Percentiles rank a stretch among this genome's conserved stretches.
phyloP scores from a whole-genome alignment of 768 basidiomycete genomes.

The Artomyces pyxidatus region DNA sequence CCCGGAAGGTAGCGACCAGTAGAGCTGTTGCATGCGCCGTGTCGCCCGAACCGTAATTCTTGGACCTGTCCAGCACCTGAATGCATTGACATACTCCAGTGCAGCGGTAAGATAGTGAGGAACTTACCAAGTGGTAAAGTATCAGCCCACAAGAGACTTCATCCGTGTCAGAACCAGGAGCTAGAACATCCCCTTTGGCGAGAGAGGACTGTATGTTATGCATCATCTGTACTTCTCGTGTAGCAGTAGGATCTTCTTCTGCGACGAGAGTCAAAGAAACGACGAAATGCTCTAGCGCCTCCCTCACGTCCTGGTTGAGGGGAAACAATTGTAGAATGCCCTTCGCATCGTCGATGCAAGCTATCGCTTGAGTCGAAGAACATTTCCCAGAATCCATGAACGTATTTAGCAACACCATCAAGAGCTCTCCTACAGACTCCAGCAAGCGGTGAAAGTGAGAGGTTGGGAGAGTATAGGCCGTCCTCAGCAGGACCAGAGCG shows the following conservation, averaged over 20 bases:
- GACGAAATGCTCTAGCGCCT: conserved; percentile 13
- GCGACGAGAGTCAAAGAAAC: conserved; percentile 13
- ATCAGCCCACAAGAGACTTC: conserved; percentile 11
- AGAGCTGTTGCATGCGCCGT: conserved; percentile 39
- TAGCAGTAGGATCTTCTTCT: conserved; percentile 8
- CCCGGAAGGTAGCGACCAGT: conserved; percentile 48
- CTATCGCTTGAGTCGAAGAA: conserved; percentile 8
- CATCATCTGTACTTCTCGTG: conserved; percentile 4
- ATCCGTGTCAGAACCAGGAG: conserved; percentile 11
- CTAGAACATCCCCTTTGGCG: conserved; percentile 15
- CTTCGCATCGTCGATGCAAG: conserved; percentile 14
- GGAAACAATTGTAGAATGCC: conserved; percentile 10
- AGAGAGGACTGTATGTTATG: conserved; percentile 9
- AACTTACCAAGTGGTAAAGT: conserved; percentile 14
- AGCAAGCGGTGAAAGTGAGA: conserved; percentile 10
- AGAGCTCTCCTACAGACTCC: conserved; percentile 9
- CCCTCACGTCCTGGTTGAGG: conserved; percentile 8
- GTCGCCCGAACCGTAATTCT: conserved; percentile 11
- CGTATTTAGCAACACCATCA: conserved; percentile 6
- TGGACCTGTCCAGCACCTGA: conserved; percentile 12
- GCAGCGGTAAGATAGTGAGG: not conserved
- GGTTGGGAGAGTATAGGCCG: conserved; percentile 9
- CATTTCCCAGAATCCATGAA: conserved; percentile 7
- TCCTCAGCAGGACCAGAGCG: conserved; percentile 8
- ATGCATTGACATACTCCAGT: not conserved